Evolutionary conservation across 2,329 filamentous ascomycete genomes (phyloP), one percentile per base, ranked within the genome.

Genomic region (Colletotrichum nymphaeae): DNA sequence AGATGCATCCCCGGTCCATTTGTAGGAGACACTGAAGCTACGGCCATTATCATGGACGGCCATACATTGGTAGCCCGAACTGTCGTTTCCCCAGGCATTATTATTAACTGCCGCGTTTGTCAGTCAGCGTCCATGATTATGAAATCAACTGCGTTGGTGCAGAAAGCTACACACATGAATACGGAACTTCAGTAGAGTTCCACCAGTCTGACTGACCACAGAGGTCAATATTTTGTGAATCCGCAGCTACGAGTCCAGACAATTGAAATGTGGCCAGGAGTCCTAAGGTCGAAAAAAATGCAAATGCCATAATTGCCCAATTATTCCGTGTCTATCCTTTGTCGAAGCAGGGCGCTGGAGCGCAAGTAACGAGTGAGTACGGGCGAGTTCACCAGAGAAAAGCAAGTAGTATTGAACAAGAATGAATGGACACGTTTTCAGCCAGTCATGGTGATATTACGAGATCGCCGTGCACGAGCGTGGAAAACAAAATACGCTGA

Each of bases 11-110:
- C 71, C 71, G 22, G 60, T 63, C 71, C 71, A 73, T 63, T 70
- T 73, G 56, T 73, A 73, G 55, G 46, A 55, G n/a, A 73, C 71
- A 5, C 62, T 63, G 26, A 71, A 71, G 56, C 67, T 71, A n/a
- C 62, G 42, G 30, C 71, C 71, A 28, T 62, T 35, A 16, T 73
- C 71, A 57, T 73, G 71, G 46, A 71, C 67, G 35, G 60, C 52
- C 32, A 73, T 56, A 57, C 71, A 73, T 57, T 73, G 71, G 35
- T 73, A 73, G 5, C 71, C 71, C 8, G 71, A 73, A 55, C 71
- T 73, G 30, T 73, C 71, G 46, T 73, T 73, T 16, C 71, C 71
- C 71, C 71, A 73, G 26, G 71, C 71, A 62, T 73, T 73, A 49
- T 73, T 73, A 32, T 73, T 73, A 53, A 73, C 71, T 73, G 28